Evolutionary conservation across 2,329 filamentous ascomycete genomes (phyloP).

Genomic region (Fusarium paranaense): DNA sequence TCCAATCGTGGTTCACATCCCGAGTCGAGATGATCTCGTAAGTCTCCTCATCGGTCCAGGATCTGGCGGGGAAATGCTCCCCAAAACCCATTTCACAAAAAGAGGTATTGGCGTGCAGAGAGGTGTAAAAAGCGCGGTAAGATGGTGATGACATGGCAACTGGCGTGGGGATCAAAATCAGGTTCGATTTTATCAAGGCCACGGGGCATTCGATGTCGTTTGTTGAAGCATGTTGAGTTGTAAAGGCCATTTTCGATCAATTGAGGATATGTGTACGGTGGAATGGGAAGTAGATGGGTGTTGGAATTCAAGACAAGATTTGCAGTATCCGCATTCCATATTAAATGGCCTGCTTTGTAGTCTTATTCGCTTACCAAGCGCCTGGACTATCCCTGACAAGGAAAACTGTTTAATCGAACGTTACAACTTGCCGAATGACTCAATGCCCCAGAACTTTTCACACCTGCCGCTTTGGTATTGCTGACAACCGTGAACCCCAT

Average conservation of each 20-base stretch:
- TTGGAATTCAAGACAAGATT: neutral
- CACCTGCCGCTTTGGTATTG: neutral
- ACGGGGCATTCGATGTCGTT: neutral
- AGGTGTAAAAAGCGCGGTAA: constrained; percentile 9
- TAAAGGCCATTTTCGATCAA: neutral
- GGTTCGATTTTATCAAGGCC: constrained; percentile 1
- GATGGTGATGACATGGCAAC: constrained; percentile 4
- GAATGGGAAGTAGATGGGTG: neutral
- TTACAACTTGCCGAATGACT: neutral
- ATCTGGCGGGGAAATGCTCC: neutral
- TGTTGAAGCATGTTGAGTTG: neutral
- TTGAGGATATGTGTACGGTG: neutral
- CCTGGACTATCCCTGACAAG: neutral
- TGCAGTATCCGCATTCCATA: neutral
- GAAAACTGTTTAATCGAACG: neutral
- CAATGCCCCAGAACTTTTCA: neutral
- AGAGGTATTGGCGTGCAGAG: neutral
- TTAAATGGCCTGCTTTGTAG: neutral
- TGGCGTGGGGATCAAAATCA: constrained; percentile 33
- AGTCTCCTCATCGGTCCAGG: constrained; percentile 11
- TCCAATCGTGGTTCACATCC: constrained; percentile 24
- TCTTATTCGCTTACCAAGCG: neutral
- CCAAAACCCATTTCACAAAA: neutral
- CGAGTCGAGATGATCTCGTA: constrained; percentile 3
- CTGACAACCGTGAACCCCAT: neutral